Percentiles rank a stretch among this genome's conserved stretches.
Conservation (phyloP, 768 basidiomycete species). For the Erythrobasidium yunnanense region DNA sequence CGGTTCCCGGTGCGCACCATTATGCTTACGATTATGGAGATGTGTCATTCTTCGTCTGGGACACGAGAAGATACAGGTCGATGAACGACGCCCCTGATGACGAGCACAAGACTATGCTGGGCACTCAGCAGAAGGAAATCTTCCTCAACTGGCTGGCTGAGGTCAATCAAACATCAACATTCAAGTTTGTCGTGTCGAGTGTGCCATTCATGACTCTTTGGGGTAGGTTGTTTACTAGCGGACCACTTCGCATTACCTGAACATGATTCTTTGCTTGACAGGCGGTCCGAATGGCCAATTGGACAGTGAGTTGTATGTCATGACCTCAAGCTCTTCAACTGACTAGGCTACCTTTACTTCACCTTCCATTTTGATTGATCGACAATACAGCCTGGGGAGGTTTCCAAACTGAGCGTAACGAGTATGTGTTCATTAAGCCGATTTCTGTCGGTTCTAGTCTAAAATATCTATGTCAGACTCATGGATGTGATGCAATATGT, state of each 20-base stretch:
- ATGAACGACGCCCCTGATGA: constrained; percentile 42
- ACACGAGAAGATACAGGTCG: constrained; percentile 56
- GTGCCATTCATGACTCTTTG: constrained; percentile 67
- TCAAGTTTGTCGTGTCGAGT: constrained; percentile 65
- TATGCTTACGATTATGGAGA: constrained; percentile 51
- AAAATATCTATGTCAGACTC: constrained; percentile 38
- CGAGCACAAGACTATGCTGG: constrained; percentile 56
- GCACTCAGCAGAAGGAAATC: constrained; percentile 53
- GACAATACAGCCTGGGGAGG: constrained; percentile 61
- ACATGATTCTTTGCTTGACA: constrained; percentile 15
- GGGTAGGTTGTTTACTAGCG: constrained; percentile 41
- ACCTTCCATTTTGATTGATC: not conserved
- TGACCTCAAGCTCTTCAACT: not conserved
- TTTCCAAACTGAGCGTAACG: constrained; percentile 52
- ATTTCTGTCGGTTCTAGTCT: not conserved
- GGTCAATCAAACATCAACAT: constrained; percentile 60
- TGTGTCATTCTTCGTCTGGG: constrained; percentile 65
- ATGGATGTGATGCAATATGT: constrained; percentile 54
- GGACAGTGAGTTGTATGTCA: constrained; percentile 24
- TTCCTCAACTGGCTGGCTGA: constrained; percentile 56
- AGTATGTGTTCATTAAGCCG: constrained; percentile 25
- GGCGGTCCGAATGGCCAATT: constrained; percentile 20
- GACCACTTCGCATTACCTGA: not conserved
- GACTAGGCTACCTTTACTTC: not conserved
- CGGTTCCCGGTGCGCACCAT: constrained; percentile 44